Percentiles rank a stretch among this genome's conserved stretches.
These are phyloP conservation scores for Coemansia sp. DNA, from an alignment of 192 early-diverging fungal species.

Conservation along the genomic window DNA sequence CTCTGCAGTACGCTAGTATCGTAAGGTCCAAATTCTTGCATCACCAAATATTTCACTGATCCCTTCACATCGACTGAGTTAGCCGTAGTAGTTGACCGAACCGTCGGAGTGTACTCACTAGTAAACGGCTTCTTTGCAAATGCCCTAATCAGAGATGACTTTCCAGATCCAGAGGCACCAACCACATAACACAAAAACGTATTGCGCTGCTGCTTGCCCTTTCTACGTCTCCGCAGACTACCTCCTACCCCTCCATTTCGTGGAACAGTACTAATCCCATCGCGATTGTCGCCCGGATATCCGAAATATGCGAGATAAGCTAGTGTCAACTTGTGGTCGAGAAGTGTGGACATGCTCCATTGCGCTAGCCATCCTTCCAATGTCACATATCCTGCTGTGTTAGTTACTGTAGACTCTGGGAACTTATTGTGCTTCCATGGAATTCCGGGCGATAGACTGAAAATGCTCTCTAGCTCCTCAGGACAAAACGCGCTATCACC, in stretches of 20 bases:
- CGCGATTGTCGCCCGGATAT: conserved; percentile 85
- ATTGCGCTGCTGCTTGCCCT: conserved; percentile 82
- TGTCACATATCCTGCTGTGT: conserved; percentile 85
- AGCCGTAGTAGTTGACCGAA: conserved; percentile 76
- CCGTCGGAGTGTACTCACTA: conserved; percentile 72
- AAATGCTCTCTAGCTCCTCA: conserved; percentile 80
- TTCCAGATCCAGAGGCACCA: conserved; percentile 90
- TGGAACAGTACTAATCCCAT: conserved; percentile 72
- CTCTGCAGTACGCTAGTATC: conserved; percentile 90
- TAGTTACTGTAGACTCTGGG: conserved; percentile 87
- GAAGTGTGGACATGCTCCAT: conserved; percentile 98
- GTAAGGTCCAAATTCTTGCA: conserved; percentile 91
- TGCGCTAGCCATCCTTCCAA: conserved; percentile 97
- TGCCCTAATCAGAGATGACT: conserved; percentile 82
- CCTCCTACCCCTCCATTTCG: conserved; percentile 39
- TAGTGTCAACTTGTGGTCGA: conserved; percentile 86
- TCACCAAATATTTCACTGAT: conserved; percentile 90
- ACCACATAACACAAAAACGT: conserved; percentile 95
- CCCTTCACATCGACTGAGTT: conserved; percentile 96
- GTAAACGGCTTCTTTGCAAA: conserved; percentile 85
- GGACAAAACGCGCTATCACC: conserved; percentile 93
- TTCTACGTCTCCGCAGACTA: conserved; percentile 66
- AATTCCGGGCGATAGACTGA: conserved; percentile 85
- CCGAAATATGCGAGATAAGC: conserved; percentile 97
- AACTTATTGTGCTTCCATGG: conserved; percentile 91